Evolutionary conservation across 495 filamentous ascomycete genomes (phyloP).

Genomic region (Hypoxylon lenormandii): DNA sequence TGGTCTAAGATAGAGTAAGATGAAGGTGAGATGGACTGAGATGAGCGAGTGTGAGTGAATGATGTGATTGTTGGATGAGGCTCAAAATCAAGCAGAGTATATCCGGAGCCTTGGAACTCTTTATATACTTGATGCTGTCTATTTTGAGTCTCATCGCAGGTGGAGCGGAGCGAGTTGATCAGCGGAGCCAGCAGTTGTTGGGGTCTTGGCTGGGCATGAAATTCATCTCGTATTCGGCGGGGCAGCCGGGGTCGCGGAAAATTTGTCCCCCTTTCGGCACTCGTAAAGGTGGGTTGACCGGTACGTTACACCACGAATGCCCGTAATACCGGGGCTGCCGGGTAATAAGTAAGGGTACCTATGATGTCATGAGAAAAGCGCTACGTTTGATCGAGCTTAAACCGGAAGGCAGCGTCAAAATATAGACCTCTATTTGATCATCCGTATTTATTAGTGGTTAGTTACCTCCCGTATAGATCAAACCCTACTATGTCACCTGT

Average conservation of each 20-base stretch:
- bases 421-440: no score
- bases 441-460: no score
- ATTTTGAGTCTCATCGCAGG: conserved; percentile 18
- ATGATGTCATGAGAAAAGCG: no score
- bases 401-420: no score
- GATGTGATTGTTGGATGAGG: conserved; percentile 25
- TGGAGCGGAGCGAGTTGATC: conserved; percentile 15
- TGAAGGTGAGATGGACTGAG: conserved; percentile 1
- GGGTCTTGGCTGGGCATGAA: conserved; percentile 15
- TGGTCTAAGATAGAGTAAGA: no score
- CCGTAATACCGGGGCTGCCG: no score
- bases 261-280: conserved; percentile 5
- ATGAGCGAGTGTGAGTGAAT: conserved; percentile 1
- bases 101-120: conserved; percentile 7
- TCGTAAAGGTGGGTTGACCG: no score
- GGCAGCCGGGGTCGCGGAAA: conserved; percentile 1
- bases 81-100: conserved; percentile 2
- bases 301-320: no score
- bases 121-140: conserved; percentile 9
- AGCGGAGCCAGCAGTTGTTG: conserved; percentile 1
- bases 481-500: no score
- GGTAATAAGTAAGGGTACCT: no score
- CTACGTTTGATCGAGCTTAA: no score
- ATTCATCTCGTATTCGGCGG: conserved; percentile 30
- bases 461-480: no score